phyloP scores from a whole-genome alignment of 345 rosid genomes.

The Citrus australasica region DNA sequence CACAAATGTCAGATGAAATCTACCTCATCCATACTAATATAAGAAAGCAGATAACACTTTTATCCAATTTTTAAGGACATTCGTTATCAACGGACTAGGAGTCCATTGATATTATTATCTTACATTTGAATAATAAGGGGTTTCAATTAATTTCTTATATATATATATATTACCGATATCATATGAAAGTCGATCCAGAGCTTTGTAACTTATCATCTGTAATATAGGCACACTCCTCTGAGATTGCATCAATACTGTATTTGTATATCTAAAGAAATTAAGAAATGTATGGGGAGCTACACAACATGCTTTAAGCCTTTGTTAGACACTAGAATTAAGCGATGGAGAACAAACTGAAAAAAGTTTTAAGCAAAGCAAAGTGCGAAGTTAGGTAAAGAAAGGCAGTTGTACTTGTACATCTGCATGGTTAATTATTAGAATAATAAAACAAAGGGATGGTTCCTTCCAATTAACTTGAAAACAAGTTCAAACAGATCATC shows the following conservation, averaged over 20 bases:
- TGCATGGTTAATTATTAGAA: too few relatives aligned
- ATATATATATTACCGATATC: background rate
- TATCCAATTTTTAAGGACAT: too few relatives aligned
- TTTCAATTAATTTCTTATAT: too few relatives aligned
- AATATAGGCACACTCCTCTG: background rate
- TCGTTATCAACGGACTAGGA: too few relatives aligned
- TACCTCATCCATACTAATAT: too few relatives aligned
- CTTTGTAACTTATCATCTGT: background rate
- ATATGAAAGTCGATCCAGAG: background rate
- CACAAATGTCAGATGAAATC: too few relatives aligned
- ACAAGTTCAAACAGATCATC: background rate
- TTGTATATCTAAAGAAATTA: too few relatives aligned
- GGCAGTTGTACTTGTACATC: too few relatives aligned
- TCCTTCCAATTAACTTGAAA: background rate
- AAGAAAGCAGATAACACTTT: too few relatives aligned
- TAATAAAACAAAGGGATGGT: background rate
- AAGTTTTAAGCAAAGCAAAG: background rate
- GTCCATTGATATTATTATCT: too few relatives aligned
- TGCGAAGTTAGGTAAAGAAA: background rate
- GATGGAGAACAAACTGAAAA: background rate
- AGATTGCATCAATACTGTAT: background rate
- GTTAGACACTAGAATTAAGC: background rate
- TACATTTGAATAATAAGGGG: too few relatives aligned
- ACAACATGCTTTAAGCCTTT: background rate
- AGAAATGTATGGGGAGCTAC: background rate